phyloP scores from a whole-genome alignment of 176 grass and related monocot species.

The Hordeum marinum region DNA sequence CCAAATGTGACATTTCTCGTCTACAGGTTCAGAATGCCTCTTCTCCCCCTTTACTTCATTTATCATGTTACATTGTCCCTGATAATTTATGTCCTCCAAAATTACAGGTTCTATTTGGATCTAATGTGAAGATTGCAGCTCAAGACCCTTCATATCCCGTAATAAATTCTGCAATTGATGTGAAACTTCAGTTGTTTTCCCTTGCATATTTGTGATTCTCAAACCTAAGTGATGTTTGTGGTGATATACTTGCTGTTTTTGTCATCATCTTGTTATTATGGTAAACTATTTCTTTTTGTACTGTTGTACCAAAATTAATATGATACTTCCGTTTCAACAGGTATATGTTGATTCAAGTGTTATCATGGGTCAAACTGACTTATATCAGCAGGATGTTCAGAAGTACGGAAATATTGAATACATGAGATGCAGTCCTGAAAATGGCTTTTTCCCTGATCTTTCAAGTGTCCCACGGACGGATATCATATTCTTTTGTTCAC shows the following conservation, averaged over 20 bases:
- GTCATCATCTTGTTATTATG: neutral
- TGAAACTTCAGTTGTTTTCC: neutral
- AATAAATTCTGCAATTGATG: constrained; percentile 20
- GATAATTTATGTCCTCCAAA: constrained; percentile 10
- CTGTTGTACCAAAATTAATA: neutral
- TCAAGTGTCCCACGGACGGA: constrained; percentile 62
- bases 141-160: constrained; percentile 98
- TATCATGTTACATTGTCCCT: neutral
- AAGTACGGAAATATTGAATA: constrained; percentile 81
- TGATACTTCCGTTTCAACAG: constrained; percentile 34
- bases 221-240: neutral
- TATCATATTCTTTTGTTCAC: constrained; percentile 97
- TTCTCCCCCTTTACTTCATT: neutral
- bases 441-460: constrained; percentile 88
- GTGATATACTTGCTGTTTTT: neutral
- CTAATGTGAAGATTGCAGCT: constrained; percentile 72
- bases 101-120: constrained; percentile 84
- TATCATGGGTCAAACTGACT: constrained; percentile 77
- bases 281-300: neutral
- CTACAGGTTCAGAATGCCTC: constrained; percentile 50
- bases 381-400: constrained; percentile 75
- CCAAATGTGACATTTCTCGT: constrained; percentile 98
- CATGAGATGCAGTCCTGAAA: constrained; percentile 89
- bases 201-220: neutral
- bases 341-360: constrained; percentile 96